A percentile compares a stretch with the other conserved stretches of the same genome.
phyloP scores from a whole-genome alignment of 2,329 filamentous ascomycete genomes.

The Immersiporthe knoxdaviesiana region DNA sequence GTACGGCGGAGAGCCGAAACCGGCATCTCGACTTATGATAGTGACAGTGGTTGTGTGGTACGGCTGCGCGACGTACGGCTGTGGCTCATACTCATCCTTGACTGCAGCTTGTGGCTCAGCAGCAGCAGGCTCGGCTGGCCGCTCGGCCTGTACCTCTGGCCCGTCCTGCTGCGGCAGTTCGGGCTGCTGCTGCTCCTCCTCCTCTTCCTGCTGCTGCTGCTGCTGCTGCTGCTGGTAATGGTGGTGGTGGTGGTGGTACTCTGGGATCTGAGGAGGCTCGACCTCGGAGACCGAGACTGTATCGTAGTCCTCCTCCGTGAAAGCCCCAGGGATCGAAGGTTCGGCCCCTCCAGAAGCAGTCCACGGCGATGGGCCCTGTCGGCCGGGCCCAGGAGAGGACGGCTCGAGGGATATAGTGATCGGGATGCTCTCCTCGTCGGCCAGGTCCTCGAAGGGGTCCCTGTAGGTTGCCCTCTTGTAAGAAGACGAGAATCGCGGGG shows the following conservation, averaged over 20 bases:
- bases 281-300: slow-evolving; percentile 15
- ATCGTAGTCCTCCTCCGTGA: slow-evolving; percentile 39
- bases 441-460: slow-evolving; percentile 52
- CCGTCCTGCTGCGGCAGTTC: slow-evolving; percentile 23
- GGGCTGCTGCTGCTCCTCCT: too few species aligned
- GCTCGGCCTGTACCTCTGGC: slow-evolving; percentile 16
- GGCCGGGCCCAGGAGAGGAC: slow-evolving; percentile 31
- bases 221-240: too few species aligned
- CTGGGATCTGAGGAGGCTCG: slow-evolving; percentile 18
- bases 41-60: slow-evolving; percentile 53
- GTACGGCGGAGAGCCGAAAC: slow-evolving; percentile 38
- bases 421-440: slow-evolving; percentile 44
- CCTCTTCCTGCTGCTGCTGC: too few species aligned
- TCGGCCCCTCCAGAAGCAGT: slow-evolving; percentile 34
- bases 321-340: slow-evolving; percentile 38
- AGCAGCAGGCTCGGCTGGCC: background rate
- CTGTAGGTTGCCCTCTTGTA: slow-evolving; percentile 49
- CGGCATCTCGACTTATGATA: slow-evolving; percentile 51
- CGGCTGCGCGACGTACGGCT: slow-evolving; percentile 41
- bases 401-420: slow-evolving; percentile 47
- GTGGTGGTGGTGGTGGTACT: slow-evolving; percentile 26
- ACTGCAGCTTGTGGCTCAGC: slow-evolving; percentile 15
- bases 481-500: slow-evolving; percentile 34
- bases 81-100: slow-evolving; percentile 43
- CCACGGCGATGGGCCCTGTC: slow-evolving; percentile 24